Percentiles rank a stretch among this genome's conserved stretches.
Conservation (phyloP, 371 early-diverging fungal species). For the Rhizopus stolonifer region DNA sequence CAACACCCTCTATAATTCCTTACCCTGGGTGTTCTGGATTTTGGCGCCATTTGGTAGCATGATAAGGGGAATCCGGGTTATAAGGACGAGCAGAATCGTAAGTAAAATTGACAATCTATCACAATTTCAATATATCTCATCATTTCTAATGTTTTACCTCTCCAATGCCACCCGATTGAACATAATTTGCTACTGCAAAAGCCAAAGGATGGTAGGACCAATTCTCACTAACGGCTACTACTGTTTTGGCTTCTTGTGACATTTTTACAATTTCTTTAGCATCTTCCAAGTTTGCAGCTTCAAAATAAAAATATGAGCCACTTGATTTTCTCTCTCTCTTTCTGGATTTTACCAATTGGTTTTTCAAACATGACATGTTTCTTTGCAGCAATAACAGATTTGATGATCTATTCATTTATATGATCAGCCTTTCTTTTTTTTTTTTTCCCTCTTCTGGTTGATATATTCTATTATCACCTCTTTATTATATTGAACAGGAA, state of each 20-base stretch:
- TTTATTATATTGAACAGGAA: constrained; percentile 45
- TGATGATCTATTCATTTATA: constrained; percentile 26
- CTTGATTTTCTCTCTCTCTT: too few relatives aligned
- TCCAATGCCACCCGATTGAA: constrained; percentile 41
- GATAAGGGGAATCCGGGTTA: constrained; percentile 43
- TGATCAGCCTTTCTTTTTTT: not conserved
- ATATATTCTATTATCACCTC: constrained; percentile 22
- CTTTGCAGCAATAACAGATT: constrained; percentile 43
- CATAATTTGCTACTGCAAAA: constrained; percentile 36
- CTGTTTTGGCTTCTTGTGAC: constrained; percentile 32
- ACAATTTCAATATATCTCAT: not conserved
- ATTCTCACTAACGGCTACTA: constrained; percentile 50
- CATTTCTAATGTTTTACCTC: constrained; percentile 26
- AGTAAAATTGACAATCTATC: constrained; percentile 44
- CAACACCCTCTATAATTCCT: not conserved
- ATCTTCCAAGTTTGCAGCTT: constrained; percentile 45
- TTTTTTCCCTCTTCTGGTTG: not conserved
- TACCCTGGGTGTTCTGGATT: constrained; percentile 52
- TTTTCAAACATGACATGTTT: constrained; percentile 53
- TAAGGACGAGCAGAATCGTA: constrained; percentile 47
- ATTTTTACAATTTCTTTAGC: constrained; percentile 42
- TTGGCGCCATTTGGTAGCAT: constrained; percentile 46
- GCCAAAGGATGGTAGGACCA: constrained; percentile 44
- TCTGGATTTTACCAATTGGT: constrained; percentile 40
- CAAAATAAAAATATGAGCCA: too few relatives aligned